phyloP scores from a whole-genome alignment of 768 basidiomycete genomes.

The Suillus variegatus region DNA sequence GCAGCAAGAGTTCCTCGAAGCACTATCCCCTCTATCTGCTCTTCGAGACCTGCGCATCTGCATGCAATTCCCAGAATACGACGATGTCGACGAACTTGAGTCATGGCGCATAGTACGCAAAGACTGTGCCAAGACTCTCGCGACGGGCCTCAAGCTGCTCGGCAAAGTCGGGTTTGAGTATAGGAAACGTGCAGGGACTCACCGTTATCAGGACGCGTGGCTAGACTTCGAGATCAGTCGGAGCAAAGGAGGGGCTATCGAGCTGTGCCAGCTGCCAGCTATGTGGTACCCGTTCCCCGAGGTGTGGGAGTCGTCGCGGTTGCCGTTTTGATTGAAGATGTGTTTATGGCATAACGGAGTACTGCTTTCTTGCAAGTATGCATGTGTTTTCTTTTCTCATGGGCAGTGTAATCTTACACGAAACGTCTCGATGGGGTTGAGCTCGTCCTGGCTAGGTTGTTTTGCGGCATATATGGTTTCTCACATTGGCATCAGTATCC shows the following conservation, averaged over 20 bases:
- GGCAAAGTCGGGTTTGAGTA: slow-evolving; percentile 36
- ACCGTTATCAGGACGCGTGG: slow-evolving; percentile 38
- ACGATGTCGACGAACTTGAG: slow-evolving; percentile 31
- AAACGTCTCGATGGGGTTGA: not conserved
- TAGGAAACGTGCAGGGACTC: slow-evolving; percentile 37
- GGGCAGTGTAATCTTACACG: not conserved
- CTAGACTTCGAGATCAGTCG: slow-evolving; percentile 32
- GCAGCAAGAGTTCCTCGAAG: slow-evolving; percentile 37
- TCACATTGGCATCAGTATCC: slow-evolving; percentile 6
- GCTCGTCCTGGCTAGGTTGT: not conserved
- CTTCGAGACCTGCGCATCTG: slow-evolving; percentile 35
- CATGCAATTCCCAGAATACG: slow-evolving; percentile 38
- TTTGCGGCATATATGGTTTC: not conserved
- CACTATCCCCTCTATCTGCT: slow-evolving; percentile 28
- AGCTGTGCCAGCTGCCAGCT: slow-evolving; percentile 25
- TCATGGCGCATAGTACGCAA: slow-evolving; percentile 32
- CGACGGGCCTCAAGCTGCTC: slow-evolving; percentile 32
- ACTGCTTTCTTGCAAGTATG: not conserved
- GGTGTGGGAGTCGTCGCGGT: slow-evolving; percentile 31
- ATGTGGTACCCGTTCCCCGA: slow-evolving; percentile 37
- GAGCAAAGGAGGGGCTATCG: slow-evolving; percentile 11
- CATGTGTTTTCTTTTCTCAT: slow-evolving; percentile 3
- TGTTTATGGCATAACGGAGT: not conserved
- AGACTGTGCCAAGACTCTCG: slow-evolving; percentile 31
- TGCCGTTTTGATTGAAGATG: slow-evolving; percentile 21